Base-by-base conservation (phyloP, 2,329 filamentous ascomycete genomes). In the Stemphylium lycopersici region DNA sequence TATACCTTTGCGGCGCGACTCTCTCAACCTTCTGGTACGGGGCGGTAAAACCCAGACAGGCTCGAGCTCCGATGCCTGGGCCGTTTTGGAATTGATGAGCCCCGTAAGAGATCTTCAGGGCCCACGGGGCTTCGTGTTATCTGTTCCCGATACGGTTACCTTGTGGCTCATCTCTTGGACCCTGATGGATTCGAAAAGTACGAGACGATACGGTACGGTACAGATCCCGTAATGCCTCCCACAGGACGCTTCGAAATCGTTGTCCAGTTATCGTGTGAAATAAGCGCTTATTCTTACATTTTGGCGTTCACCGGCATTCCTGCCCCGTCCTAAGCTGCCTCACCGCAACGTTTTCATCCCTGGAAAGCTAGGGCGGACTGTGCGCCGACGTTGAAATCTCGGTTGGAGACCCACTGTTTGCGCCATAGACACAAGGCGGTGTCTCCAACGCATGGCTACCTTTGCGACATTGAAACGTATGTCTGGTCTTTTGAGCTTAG, bases 311-410 rank as follows among this genome's bases (percentile, higher is more conserved):
- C 36, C 55, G 42, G 45, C 39, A 16, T 10, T 42, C 29, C 16
- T 47, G 43, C 54, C 42, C 32, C 45, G 31, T 39, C 20, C 20
- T 40, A 26, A 38, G 12, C 37, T 29, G 33, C 40, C 50, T 54
- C 59, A 59, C 56, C 56, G 57, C 48, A 52, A 45, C 34, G 48
- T 44, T n/a, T 50, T 40, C 33, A 33, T 41, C 36, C 41, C 42
- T 44, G 37, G 43, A 39, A 7, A 39, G 56, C 61, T 58, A 58
- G 57, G 58, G 50, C 48, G 55, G 61, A 55, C 56, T 59, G 59
- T 61, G 63, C 63, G 45, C 63, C 45, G 47, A 58, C 56, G 37
- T 56, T 55, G 52, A 63, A 63, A 66, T 61, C 59, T 66, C 63
- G 58, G 56, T 53, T 57, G 38, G 18, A 44, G 62, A 42, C 51